phyloP scores from a whole-genome alignment of 371 early-diverging fungal genomes.

The Conidiobolus coronatus region DNA sequence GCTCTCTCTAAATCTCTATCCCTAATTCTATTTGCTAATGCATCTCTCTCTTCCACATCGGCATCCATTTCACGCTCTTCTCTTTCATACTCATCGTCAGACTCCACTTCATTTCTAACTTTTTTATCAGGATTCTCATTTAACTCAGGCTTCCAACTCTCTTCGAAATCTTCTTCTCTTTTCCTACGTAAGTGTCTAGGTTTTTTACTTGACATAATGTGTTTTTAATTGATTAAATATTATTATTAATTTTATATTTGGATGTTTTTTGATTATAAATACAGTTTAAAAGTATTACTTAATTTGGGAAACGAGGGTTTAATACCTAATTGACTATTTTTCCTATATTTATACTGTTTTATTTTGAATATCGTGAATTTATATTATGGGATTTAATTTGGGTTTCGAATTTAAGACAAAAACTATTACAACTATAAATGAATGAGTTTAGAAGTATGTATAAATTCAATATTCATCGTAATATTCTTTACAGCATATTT shows the following conservation, averaged over 20 bases:
- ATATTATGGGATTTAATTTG: too few species aligned
- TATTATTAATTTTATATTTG: background rate
- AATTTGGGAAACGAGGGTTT: too few species aligned
- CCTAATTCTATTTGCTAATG: constrained; percentile 57
- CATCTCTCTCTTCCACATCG: constrained; percentile 68
- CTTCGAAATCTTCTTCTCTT: constrained; percentile 5
- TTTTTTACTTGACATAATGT: background rate
- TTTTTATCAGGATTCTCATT: constrained; percentile 4
- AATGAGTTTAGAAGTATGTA: too few species aligned
- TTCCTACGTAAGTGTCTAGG: constrained; percentile 9
- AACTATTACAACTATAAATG: too few species aligned
- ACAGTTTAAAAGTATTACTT: too few species aligned
- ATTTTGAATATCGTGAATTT: too few species aligned
- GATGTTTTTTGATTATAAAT: background rate
- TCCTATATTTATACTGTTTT: too few species aligned
- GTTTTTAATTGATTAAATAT: background rate
- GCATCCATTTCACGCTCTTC: constrained; percentile 29
- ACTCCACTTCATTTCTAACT: constrained; percentile 5
- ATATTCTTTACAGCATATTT: too few species aligned
- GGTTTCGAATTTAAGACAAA: too few species aligned
- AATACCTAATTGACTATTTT: too few species aligned
- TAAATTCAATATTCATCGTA: too few species aligned
- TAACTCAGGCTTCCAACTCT: too few species aligned
- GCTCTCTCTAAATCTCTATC: constrained; percentile 65
- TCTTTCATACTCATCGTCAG: constrained; percentile 17